phyloP scores from a whole-genome alignment of 2,329 filamentous ascomycete species.

The Paecilomyces variotii region DNA sequence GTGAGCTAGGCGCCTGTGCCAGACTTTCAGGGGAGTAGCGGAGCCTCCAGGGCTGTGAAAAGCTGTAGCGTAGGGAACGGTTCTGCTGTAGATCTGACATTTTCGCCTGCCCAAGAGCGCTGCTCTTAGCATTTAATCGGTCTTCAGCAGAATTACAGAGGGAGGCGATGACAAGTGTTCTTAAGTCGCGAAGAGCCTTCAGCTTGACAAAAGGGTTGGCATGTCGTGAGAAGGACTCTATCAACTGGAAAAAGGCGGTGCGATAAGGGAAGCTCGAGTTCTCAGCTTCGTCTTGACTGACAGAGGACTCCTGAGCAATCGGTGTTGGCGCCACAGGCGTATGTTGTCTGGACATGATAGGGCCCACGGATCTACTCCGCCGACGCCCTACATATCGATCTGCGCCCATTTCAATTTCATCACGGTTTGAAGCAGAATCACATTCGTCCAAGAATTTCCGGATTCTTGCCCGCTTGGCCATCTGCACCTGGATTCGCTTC shows the following conservation, averaged over 20 bases:
- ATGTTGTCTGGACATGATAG: slow-evolving; percentile 4
- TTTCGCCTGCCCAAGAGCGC: slow-evolving; percentile 3
- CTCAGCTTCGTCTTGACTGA: slow-evolving; percentile 30
- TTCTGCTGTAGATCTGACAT: slow-evolving; percentile 5
- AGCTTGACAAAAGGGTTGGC: slow-evolving; percentile 84
- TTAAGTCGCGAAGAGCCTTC: slow-evolving; percentile 71
- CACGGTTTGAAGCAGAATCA: slow-evolving; percentile 21
- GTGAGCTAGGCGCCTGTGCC: slow-evolving; percentile 15
- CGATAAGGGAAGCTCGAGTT: slow-evolving; percentile 62
- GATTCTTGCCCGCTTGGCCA: slow-evolving; percentile 30
- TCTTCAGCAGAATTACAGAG: slow-evolving; percentile 49
- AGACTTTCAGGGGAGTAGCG: slow-evolving; percentile 10
- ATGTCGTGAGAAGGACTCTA: slow-evolving; percentile 81
- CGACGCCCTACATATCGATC: slow-evolving; percentile 11
- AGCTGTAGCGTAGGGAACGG: slow-evolving; percentile 22
- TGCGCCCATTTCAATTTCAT: slow-evolving; percentile 12
- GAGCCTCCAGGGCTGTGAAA: slow-evolving; percentile 17
- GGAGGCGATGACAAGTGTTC: slow-evolving; percentile 71
- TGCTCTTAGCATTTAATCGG: slow-evolving; percentile 4
- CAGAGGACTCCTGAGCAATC: background rate
- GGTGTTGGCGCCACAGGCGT: background rate
- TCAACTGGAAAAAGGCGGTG: slow-evolving; percentile 67
- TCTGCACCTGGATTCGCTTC: slow-evolving; percentile 35
- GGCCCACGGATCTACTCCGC: slow-evolving; percentile 28
- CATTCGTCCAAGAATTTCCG: slow-evolving; percentile 32